Percentiles rank a stretch among this genome's conserved stretches.
Evolutionary conservation across 75 land plant species (phyloP).

Genomic region (Picea sitchensis): DNA sequence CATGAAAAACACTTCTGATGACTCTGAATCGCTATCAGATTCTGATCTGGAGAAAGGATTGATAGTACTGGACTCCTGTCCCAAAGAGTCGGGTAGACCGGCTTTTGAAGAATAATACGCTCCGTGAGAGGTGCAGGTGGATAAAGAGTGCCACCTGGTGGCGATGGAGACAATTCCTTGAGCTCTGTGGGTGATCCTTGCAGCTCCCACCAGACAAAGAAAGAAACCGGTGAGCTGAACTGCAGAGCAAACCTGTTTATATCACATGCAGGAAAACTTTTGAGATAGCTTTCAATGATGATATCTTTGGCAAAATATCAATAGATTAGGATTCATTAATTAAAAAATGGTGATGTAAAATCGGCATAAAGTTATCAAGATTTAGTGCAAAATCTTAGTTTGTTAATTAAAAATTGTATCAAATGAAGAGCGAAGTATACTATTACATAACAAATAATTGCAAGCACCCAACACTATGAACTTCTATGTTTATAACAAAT

Average conservation of each 20-base stretch:
- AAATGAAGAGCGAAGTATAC: not conserved
- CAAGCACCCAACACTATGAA: not conserved
- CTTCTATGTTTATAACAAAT: too few species aligned
- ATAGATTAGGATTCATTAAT: not conserved
- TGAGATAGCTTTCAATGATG: not conserved
- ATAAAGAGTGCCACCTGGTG: slow-evolving; percentile 62
- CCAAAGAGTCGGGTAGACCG: slow-evolving; percentile 8
- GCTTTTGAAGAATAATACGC: slow-evolving; percentile 10
- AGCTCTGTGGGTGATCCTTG: slow-evolving; percentile 82
- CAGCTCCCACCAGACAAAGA: slow-evolving; percentile 68
- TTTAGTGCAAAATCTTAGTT: not conserved
- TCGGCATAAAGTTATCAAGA: not conserved
- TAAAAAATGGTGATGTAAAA: not conserved
- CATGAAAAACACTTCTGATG: not conserved
- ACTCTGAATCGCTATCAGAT: slow-evolving; percentile 1
- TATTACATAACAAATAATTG: not conserved
- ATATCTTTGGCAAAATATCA: not conserved
- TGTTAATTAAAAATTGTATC: not conserved
- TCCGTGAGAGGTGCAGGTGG: slow-evolving; percentile 30
- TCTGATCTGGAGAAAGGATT: not conserved
- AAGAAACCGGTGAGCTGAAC: slow-evolving; percentile 76
- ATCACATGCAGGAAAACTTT: slow-evolving; percentile 2
- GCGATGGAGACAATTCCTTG: slow-evolving; percentile 59
- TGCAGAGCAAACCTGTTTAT: slow-evolving; percentile 55
- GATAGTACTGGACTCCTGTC: not conserved